phyloP scores from a whole-genome alignment of 208 protist genomes.

The Leishmania arabica region DNA sequence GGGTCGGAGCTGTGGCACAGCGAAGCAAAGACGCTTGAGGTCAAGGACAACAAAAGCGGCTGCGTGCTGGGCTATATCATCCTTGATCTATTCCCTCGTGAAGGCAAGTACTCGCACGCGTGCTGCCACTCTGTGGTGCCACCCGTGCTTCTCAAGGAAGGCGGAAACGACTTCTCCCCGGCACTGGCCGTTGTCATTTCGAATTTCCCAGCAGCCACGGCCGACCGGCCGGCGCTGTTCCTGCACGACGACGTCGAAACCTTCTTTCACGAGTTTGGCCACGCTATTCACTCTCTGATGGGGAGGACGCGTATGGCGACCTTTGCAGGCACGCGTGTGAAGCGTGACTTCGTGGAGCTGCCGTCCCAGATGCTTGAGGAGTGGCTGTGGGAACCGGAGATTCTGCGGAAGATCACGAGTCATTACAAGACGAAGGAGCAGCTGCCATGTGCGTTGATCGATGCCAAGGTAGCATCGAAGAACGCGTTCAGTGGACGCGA shows the following conservation, averaged over 20 bases:
- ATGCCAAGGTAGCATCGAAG: slow-evolving; percentile 79
- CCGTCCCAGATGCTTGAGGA: slow-evolving; percentile 92
- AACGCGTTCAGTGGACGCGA: slow-evolving; percentile 75
- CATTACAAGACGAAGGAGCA: slow-evolving; percentile 85
- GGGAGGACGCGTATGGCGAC: slow-evolving; percentile 75
- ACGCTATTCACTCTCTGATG: slow-evolving; percentile 86
- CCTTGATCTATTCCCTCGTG: slow-evolving; percentile 84
- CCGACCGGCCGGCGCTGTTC: slow-evolving; percentile 75
- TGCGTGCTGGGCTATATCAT: slow-evolving; percentile 79
- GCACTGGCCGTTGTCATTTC: slow-evolving; percentile 77
- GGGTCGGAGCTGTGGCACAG: slow-evolving; percentile 73
- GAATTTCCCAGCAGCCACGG: slow-evolving; percentile 75
- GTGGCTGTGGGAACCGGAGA: slow-evolving; percentile 87
- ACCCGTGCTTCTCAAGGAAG: slow-evolving; percentile 47
- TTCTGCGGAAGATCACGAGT: slow-evolving; percentile 74
- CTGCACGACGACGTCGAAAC: slow-evolving; percentile 82
- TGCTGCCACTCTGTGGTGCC: slow-evolving; percentile 84
- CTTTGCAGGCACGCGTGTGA: slow-evolving; percentile 77
- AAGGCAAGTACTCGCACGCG: slow-evolving; percentile 86
- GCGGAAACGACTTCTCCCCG: slow-evolving; percentile 71
- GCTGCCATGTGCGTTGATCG: slow-evolving; percentile 66
- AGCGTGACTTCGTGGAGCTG: slow-evolving; percentile 90
- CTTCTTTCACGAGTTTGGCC: slow-evolving; percentile 93
- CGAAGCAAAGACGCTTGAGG: slow-evolving; percentile 68
- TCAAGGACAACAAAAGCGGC: slow-evolving; percentile 61